phyloP scores from a whole-genome alignment of 805 yeast genomes.

The Geotrichum ghanense region DNA sequence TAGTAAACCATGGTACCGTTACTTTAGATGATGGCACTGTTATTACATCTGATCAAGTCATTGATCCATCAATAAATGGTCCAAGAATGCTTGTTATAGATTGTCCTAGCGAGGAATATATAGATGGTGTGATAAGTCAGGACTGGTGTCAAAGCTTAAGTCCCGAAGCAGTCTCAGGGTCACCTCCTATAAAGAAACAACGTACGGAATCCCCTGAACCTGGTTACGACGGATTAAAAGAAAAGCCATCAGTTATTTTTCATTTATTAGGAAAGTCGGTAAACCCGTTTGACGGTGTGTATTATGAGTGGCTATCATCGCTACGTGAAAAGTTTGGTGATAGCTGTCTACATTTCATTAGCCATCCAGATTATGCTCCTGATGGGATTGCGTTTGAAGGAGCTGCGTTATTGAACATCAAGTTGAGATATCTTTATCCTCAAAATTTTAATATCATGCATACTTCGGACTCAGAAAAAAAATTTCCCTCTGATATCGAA shows the following conservation, averaged over 20 bases:
- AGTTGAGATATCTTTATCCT: slow-evolving; percentile 21
- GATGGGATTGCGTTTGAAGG: slow-evolving; percentile 49
- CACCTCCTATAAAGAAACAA: background rate
- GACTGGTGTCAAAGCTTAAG: background rate
- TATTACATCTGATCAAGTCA: slow-evolving; percentile 58
- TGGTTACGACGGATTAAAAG: background rate
- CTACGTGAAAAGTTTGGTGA: slow-evolving; percentile 34
- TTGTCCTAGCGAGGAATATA: slow-evolving; percentile 46
- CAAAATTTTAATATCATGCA: slow-evolving; percentile 17
- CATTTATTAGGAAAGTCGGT: slow-evolving; percentile 65
- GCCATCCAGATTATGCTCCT: slow-evolving; percentile 59
- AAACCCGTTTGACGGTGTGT: slow-evolving; percentile 33
- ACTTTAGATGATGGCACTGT: slow-evolving; percentile 45
- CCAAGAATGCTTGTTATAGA: slow-evolving; percentile 60
- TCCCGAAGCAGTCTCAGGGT: background rate
- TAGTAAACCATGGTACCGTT: slow-evolving; percentile 52
- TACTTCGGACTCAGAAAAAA: slow-evolving; percentile 9
- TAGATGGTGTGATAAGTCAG: slow-evolving; percentile 22
- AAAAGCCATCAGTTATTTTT: slow-evolving; percentile 36
- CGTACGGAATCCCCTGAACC: background rate
- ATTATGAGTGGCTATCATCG: slow-evolving; percentile 32
- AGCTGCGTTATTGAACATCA: slow-evolving; percentile 30
- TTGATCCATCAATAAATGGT: slow-evolving; percentile 49
- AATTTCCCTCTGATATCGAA: slow-evolving; percentile 9
- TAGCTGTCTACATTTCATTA: slow-evolving; percentile 44